These are phyloP conservation scores for Debaryomyces hansenii DNA, from an alignment of 805 yeast species.

Conservation along the genomic window DNA sequence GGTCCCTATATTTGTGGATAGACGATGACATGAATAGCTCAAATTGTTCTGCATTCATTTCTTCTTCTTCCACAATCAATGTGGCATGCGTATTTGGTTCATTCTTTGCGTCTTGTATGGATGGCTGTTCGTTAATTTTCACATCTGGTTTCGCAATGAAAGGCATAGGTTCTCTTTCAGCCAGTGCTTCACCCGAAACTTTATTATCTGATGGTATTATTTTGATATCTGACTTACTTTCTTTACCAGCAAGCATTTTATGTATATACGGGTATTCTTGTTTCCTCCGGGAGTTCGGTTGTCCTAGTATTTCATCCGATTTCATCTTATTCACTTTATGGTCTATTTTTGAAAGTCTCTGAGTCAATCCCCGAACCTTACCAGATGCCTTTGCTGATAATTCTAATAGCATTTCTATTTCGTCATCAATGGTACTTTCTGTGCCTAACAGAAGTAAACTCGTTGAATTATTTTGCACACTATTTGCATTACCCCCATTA, in stretches of 20 bases:
- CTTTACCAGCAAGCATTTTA: neutral
- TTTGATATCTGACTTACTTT: neutral
- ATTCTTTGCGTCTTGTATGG: neutral
- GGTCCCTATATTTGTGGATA: constrained; percentile 32
- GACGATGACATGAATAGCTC: constrained; percentile 33
- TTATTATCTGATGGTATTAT: neutral
- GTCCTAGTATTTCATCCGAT: neutral
- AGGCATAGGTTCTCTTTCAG: neutral
- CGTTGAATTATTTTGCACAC: neutral
- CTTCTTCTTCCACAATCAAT: neutral
- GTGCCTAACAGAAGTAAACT: neutral
- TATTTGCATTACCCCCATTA: neutral
- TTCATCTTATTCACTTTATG: neutral
- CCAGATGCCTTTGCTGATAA: constrained; percentile 12
- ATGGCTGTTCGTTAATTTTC: neutral
- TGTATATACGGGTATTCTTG: neutral
- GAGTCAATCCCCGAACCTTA: constrained; percentile 12
- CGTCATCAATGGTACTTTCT: constrained; percentile 3
- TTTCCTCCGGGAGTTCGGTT: neutral
- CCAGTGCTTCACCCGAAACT: neutral
- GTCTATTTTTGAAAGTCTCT: constrained; percentile 12
- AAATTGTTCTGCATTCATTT: constrained; percentile 24
- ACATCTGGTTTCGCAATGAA: neutral
- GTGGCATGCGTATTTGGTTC: neutral
- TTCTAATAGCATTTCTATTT: constrained; percentile 8